These are phyloP conservation scores for Comarum palustre DNA, from an alignment of 306 rosid genomes.

Conservation along the genomic window DNA sequence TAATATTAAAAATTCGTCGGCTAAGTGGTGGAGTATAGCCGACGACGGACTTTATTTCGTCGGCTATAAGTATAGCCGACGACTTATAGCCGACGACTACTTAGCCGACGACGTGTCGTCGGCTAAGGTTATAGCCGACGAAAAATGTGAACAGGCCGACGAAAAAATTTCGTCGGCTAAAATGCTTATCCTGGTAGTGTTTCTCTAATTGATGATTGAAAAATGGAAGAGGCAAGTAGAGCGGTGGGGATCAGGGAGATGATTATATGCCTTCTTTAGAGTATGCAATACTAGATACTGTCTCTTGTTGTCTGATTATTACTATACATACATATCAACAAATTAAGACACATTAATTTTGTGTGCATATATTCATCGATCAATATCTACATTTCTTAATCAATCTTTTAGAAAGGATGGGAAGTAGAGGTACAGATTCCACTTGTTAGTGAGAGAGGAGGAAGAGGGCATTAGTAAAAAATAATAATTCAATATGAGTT, in stretches of 20 bases:
- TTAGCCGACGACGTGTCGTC: too few species aligned
- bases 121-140: too few species aligned
- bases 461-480: slow-evolving; percentile 70
- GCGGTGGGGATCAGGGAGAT: slow-evolving; percentile 3
- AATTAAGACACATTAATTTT: slow-evolving; percentile 15
- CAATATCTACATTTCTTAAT: background rate
- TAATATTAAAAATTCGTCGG: too few species aligned
- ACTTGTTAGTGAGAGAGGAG: slow-evolving; percentile 56
- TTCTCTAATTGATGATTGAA: too few species aligned
- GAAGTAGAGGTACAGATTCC: slow-evolving; percentile 76
- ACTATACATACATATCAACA: slow-evolving; percentile 18
- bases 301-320: slow-evolving; percentile 47
- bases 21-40: too few species aligned
- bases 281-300: slow-evolving; percentile 42
- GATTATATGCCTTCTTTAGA: slow-evolving; percentile 48
- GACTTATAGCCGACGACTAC: too few species aligned
- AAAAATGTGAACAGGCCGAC: too few species aligned
- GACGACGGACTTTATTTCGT: too few species aligned
- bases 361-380: background rate
- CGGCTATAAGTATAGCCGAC: too few species aligned
- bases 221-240: slow-evolving; percentile 6
- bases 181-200: too few species aligned
- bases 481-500: too few species aligned
- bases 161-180: too few species aligned
- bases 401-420: slow-evolving; percentile 55